Conservation (phyloP, 129 eudicot species). For the Rutidosis leptorrhynchoides region DNA sequence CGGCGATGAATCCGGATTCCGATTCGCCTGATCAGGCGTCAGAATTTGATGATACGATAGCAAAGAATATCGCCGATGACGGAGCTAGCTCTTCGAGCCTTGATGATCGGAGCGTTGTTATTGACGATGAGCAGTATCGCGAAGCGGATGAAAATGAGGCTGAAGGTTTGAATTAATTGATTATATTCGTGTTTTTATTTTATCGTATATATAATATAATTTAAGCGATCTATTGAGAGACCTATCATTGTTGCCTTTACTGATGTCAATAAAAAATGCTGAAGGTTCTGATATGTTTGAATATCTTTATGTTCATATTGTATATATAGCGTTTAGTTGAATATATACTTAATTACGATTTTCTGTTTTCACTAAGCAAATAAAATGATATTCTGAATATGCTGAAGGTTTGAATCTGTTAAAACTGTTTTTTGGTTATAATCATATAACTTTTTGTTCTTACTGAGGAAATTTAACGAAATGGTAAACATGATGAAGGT, state of each 20-base stretch:
- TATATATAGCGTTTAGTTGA: not conserved
- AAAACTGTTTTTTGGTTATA: not conserved
- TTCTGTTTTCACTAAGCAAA: not conserved
- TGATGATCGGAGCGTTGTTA: constrained; percentile 37
- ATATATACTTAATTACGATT: not conserved
- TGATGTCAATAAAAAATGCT: constrained; percentile 3
- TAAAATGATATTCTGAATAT: not conserved
- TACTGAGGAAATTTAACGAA: not conserved
- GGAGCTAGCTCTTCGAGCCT: constrained; percentile 18
- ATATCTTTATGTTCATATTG: constrained; percentile 5
- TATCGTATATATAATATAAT: not conserved
- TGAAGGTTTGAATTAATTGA: constrained; percentile 23
- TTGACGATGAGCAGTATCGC: constrained; percentile 27
- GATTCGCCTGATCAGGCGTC: constrained; percentile 33
- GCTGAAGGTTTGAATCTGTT: constrained; percentile 7
- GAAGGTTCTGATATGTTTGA: constrained; percentile 21
- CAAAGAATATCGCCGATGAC: constrained; percentile 4
- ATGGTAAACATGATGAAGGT: constrained; percentile 1
- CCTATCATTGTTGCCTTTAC: not conserved
- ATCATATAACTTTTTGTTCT: too few species aligned
- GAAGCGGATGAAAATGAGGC: constrained; percentile 18
- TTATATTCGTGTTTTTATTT: not conserved
- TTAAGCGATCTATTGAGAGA: constrained; percentile 5
- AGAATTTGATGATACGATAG: constrained; percentile 16
- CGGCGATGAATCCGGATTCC: constrained; percentile 54